Percentiles rank a stretch among this genome's conserved stretches.
Conservation (phyloP, 768 basidiomycete species). For the Chalciporus pseudorubinellus region DNA sequence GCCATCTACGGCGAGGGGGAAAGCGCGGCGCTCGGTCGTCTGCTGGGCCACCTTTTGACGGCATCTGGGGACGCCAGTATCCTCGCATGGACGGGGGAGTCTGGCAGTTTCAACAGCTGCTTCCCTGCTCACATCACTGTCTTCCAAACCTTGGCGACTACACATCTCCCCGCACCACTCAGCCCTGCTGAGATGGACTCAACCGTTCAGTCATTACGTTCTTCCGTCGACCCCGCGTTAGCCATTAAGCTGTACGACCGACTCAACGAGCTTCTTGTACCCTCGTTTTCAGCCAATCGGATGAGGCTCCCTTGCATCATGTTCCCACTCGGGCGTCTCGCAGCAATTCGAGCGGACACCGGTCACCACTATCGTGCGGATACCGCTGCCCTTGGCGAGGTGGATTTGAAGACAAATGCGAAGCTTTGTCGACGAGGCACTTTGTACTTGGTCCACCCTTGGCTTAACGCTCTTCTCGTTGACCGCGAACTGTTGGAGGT, state of each 20-base stretch:
- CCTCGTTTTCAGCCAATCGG: background rate
- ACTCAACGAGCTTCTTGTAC: no score
- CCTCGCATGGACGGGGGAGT: constrained; percentile 9
- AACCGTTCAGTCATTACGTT: background rate
- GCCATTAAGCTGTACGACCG: background rate
- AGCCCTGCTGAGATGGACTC: background rate
- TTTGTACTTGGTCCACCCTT: constrained; percentile 12
- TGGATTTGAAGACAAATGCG: constrained; percentile 4
- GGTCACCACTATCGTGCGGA: background rate
- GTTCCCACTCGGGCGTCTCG: constrained; percentile 3
- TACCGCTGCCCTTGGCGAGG: constrained; percentile 1
- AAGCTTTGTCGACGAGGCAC: constrained; percentile 1
- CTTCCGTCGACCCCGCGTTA: background rate
- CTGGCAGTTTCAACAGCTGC: constrained; percentile 3
- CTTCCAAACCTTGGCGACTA: background rate
- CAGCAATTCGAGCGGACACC: background rate
- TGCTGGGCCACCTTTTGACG: constrained; percentile 4
- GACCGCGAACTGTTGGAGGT: background rate
- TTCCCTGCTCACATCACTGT: background rate
- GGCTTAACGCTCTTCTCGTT: constrained; percentile 12
- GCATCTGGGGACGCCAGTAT: constrained; percentile 5
- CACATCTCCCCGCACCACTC: background rate
- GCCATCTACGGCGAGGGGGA: constrained; percentile 12
- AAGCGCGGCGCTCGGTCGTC: constrained; percentile 2
- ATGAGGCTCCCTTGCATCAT: constrained; percentile 9